Base-by-base conservation (phyloP, 2,329 filamentous ascomycete species). In the Aspergillus sp. region DNA sequence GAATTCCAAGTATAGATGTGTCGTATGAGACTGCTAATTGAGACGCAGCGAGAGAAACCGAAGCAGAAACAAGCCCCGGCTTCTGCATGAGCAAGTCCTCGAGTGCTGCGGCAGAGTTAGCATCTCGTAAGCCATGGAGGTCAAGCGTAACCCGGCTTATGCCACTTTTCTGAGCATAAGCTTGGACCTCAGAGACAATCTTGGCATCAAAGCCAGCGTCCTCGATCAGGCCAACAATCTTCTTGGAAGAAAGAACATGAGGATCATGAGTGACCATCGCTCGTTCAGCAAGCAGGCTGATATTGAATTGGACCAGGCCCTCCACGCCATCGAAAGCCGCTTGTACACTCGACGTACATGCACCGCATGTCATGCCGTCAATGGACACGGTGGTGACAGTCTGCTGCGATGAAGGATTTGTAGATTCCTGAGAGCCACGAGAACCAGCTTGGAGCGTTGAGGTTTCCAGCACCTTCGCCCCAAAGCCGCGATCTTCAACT, bases 361-460 rank as follows among this genome's bases (percentile, higher is more conserved):
- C 91, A 20, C 93, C 93, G 71, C 95, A 98, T 1, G 95, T 99
- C 95, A 99, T 99, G 50, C 95, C 95, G 64, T 95, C 91, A 54
- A 99, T 90, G 4, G 90, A 87, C 17, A 99, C 83, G 0, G 93
- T 98, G 0, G 93, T 97, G 0, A 86, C 90, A 56, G 88, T 81
- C 3, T 68, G 62, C 24, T 72, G 74, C 7, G 71, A 57, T 53
- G 74, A 78, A 30, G 64, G 61, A 48, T 73, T 65, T 7, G 71
- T 59, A 48, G 68, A 53, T 15, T 70, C 65, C 61, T 71, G 59
- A 70, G 74, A 50, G 74, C 64, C 43, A 71, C 67, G 53, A 82
- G 54, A 39, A 41, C 41, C 52, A 45, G 48, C 59, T 49, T 60
- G 61, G 39, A 52, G 75, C 59, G 81, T 76, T 57, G 83, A 83